These are phyloP conservation scores for Scutellaria minor DNA, from an alignment of 257 asterid genomes.

Conservation along the genomic window DNA sequence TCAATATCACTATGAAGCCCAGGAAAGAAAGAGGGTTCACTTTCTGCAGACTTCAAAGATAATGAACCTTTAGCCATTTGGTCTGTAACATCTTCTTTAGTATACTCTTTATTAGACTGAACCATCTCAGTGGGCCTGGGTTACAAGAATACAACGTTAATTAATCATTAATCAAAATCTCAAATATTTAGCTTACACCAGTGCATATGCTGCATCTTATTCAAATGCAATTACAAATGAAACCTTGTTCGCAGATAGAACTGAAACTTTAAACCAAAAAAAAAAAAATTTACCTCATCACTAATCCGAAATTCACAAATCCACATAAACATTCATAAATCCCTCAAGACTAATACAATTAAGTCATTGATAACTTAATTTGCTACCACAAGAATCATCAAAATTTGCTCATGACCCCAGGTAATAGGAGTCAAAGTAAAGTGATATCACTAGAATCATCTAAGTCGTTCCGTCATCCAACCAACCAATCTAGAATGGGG, in stretches of 20 bases:
- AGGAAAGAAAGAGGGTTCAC: slow-evolving; percentile 54
- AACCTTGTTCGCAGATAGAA: neutral
- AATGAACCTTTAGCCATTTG: slow-evolving; percentile 62
- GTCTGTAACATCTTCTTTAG: slow-evolving; percentile 85
- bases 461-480: neutral
- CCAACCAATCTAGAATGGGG: neutral
- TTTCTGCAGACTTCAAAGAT: slow-evolving; percentile 44
- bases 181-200: slow-evolving; percentile 1
- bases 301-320: neutral
- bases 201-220: neutral
- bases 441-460: neutral
- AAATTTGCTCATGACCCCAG: neutral
- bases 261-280: neutral
- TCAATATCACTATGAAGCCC: slow-evolving; percentile 75
- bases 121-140: slow-evolving; percentile 85
- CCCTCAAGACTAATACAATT: neutral
- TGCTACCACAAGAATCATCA: neutral
- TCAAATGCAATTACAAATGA: slow-evolving; percentile 3
- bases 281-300: neutral
- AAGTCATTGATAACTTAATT: neutral
- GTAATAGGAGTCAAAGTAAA: neutral
- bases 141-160: neutral
- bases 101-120: slow-evolving; percentile 71
- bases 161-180: neutral
- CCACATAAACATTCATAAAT: neutral